Conservation (phyloP, 352 stramenopile species). For the Globisporangium yorkense region DNA sequence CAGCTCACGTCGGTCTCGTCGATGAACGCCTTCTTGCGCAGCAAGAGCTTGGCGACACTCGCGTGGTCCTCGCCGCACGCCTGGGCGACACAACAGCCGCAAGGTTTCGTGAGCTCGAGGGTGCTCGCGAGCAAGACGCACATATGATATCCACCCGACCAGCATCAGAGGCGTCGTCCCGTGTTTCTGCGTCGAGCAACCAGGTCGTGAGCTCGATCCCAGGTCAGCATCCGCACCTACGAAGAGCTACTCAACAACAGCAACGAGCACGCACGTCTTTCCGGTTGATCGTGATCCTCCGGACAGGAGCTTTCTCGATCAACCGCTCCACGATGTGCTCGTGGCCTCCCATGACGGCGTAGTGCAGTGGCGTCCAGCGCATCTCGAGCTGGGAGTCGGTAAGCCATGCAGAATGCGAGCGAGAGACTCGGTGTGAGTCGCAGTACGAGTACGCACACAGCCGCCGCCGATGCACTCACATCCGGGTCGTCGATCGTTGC, state of each 20-base stretch:
- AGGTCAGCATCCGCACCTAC: not conserved
- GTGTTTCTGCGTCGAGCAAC: slow-evolving; percentile 34
- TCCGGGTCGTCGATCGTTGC: slow-evolving; percentile 72
- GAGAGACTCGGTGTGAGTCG: not conserved
- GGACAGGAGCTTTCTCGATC: slow-evolving; percentile 65
- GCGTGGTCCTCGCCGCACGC: slow-evolving; percentile 71
- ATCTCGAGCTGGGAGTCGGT: slow-evolving; percentile 45
- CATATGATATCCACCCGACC: slow-evolving; percentile 12
- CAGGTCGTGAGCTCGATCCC: not conserved
- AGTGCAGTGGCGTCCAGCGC: slow-evolving; percentile 76
- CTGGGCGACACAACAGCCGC: slow-evolving; percentile 16
- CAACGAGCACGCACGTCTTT: slow-evolving; percentile 42
- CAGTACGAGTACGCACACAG: not conserved
- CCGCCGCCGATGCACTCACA: slow-evolving; percentile 14
- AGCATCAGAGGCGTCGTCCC: slow-evolving; percentile 77
- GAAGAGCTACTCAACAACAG: not conserved
- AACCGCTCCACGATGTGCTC: slow-evolving; percentile 42
- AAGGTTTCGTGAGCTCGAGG: not conserved
- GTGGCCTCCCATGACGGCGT: slow-evolving; percentile 70
- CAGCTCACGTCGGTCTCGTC: slow-evolving; percentile 67
- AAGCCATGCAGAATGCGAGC: not conserved
- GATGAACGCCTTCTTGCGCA: slow-evolving; percentile 71
- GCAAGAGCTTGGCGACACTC: slow-evolving; percentile 42
- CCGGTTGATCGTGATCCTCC: slow-evolving; percentile 72
- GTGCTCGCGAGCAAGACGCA: not conserved